Conservation (phyloP, 345 rosid genomes). For the Eutrema japonicum region DNA sequence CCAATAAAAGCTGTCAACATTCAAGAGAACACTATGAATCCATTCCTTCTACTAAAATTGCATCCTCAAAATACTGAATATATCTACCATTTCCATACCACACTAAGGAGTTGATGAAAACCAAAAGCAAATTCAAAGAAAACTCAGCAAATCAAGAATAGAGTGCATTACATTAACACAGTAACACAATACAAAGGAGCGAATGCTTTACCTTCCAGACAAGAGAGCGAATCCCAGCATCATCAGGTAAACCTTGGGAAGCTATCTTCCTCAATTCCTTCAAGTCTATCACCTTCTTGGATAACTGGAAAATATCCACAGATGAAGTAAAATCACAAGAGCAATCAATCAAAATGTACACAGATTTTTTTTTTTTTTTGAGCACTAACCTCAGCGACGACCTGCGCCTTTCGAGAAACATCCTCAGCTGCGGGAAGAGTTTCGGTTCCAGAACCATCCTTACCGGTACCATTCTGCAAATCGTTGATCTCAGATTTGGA, state of each 20-base stretch:
- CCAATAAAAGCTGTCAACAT: constrained; percentile 74
- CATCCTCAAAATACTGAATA: not conserved
- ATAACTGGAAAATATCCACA: constrained; percentile 51
- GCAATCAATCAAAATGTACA: constrained; percentile 25
- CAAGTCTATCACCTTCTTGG: constrained; percentile 79
- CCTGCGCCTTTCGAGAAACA: constrained; percentile 73
- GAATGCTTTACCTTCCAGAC: constrained; percentile 75
- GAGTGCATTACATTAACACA: constrained; percentile 5
- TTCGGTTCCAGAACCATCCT: constrained; percentile 44
- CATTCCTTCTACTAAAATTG: not conserved
- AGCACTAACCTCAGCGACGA: constrained; percentile 68
- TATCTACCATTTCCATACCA: constrained; percentile 2
- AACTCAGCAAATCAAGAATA: constrained; percentile 10
- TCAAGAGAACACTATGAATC: constrained; percentile 28
- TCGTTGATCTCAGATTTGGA: constrained; percentile 54
- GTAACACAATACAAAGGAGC: not conserved
- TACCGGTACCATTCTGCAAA: constrained; percentile 30
- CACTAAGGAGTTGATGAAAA: not conserved
- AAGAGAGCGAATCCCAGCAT: constrained; percentile 78
- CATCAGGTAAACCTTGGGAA: constrained; percentile 86
- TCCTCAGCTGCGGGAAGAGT: constrained; percentile 56
- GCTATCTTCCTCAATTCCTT: constrained; percentile 80
- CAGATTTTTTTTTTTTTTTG: not conserved
- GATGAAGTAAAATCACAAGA: constrained; percentile 5
- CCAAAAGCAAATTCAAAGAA: not conserved